These are phyloP conservation scores for Xylaria sp. DNA, from an alignment of 2,329 filamentous ascomycete genomes.

Conservation along the genomic window DNA sequence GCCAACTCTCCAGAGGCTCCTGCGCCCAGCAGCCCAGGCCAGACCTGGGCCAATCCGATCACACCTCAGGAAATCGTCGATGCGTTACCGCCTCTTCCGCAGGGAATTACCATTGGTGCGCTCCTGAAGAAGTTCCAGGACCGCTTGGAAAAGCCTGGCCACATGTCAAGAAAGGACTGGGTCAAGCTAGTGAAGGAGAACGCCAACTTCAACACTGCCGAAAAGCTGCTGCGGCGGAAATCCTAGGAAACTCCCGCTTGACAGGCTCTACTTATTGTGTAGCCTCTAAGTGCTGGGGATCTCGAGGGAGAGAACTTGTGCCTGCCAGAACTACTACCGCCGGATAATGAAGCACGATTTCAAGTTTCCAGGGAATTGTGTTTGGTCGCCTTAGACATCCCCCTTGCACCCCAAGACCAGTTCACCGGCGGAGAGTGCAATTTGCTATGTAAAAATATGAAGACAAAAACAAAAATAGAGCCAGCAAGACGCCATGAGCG, in stretches of 20 bases:
- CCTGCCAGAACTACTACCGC: neutral
- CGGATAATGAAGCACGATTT: neutral
- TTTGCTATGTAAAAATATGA: slow-evolving; percentile 2
- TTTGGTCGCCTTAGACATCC: neutral
- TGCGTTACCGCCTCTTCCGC: slow-evolving; percentile 50
- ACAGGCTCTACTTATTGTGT: neutral
- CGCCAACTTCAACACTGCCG: slow-evolving; percentile 54
- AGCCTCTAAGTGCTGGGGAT: neutral
- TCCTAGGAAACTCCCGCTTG: slow-evolving; percentile 28
- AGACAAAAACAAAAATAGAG: slow-evolving; percentile 6
- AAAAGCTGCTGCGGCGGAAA: slow-evolving; percentile 56
- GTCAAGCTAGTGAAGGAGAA: slow-evolving; percentile 61
- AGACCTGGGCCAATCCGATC: slow-evolving; percentile 38
- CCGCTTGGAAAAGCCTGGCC: slow-evolving; percentile 55
- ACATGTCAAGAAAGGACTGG: slow-evolving; percentile 59
- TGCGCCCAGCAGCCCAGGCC: slow-evolving; percentile 13
- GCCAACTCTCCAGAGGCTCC: slow-evolving; percentile 41
- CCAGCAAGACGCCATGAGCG: slow-evolving; percentile 1
- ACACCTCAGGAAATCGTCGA: slow-evolving; percentile 58
- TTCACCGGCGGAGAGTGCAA: neutral
- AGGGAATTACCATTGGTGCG: slow-evolving; percentile 57
- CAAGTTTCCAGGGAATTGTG: neutral
- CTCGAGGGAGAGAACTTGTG: neutral
- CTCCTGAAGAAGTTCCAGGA: slow-evolving; percentile 58
- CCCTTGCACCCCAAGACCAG: neutral